Base-by-base conservation (phyloP, 1,139 yeast species). In the Taphrina confusa region DNA sequence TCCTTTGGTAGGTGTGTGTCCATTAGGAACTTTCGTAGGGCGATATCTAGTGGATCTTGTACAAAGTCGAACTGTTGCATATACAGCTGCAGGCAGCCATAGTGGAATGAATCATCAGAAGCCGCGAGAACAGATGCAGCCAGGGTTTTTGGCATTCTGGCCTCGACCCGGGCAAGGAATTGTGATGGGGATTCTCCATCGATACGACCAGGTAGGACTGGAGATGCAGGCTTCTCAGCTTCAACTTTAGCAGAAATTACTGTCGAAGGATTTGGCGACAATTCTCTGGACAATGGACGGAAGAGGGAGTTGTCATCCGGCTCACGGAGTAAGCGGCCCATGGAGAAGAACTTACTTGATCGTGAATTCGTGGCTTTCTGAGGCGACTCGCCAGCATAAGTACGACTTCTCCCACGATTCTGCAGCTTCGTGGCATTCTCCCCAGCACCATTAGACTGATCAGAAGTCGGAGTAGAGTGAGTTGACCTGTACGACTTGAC, bases 1-100 rank as follows among this genome's bases (percentile, higher is more conserved):
- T 85, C 91, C 64, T 76, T 78, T 0, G 91, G 90, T 25, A 85
- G 71, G 59, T 80, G 80, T 55, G 81, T 77, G 54, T 76, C 72
- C 73, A 82, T 76, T 45, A 85, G 70, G 55, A 84, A 76, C 65
- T 78, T 79, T 46, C 91, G 72, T 56, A 85, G 70, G 0, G 89
- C 77, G 65, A 85, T 74, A 67, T 85, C 91, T 14, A 85, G 67
- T 0, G 90, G 85, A 62, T 80, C 80, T 23, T 74, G 74, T 1
- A 66, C 54, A 62, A 84, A 82, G 60, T 80, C 74, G 67, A 82
- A 81, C 27, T 69, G 73, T 30, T 72, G 69, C 4, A 72, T 64
- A 64, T 73, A 82, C 30, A 67, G 66, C 20, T 71, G 68, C 57
- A 82, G 66, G 31, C 79, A 77, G 1, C 66, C 65, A 18, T 68